Evolutionary conservation across 2,329 filamentous ascomycete species (phyloP).

Genomic region (Clonostachys rosea): DNA sequence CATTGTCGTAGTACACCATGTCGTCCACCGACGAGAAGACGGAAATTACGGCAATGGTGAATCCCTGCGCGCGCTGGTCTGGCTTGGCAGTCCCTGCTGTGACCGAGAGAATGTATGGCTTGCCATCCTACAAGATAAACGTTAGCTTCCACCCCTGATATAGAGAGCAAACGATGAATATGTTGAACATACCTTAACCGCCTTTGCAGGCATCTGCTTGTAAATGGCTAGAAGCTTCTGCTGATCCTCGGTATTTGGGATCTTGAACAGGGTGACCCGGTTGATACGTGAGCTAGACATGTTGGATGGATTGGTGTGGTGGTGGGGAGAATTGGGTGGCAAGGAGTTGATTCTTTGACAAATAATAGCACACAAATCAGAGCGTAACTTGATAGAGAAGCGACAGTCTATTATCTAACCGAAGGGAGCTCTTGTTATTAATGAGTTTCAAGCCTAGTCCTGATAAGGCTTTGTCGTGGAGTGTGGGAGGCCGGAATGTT

Average conservation of each 20-base stretch:
- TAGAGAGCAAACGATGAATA: too few species aligned
- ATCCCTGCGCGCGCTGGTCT: conserved; percentile 53
- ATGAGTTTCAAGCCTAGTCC: too few species aligned
- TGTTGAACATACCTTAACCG: conserved; percentile 13
- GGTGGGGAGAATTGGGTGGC: too few species aligned
- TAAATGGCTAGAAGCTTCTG: conserved; percentile 21
- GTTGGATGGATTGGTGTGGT: too few species aligned
- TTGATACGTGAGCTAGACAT: conserved; percentile 1
- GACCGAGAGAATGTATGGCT: conserved; percentile 53
- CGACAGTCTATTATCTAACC: too few species aligned
- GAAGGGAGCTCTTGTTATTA: too few species aligned
- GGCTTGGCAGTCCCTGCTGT: conserved; percentile 41
- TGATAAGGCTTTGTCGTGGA: too few species aligned
- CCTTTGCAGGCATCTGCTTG: conserved; percentile 18
- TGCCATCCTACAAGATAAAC: conserved; percentile 41
- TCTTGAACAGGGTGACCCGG: conserved; percentile 32
- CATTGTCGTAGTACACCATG: conserved; percentile 57
- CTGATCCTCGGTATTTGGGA: conserved; percentile 21
- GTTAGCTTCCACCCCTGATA: too few species aligned
- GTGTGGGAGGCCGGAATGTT: too few species aligned
- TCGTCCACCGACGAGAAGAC: conserved; percentile 53
- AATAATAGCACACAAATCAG: too few species aligned
- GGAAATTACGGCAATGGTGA: conserved; percentile 50
- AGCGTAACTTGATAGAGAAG: too few species aligned
- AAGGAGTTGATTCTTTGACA: too few species aligned